Evolutionary conservation across 2,329 filamentous ascomycete genomes (phyloP).

Genomic region (Phialophora verrucosa): DNA sequence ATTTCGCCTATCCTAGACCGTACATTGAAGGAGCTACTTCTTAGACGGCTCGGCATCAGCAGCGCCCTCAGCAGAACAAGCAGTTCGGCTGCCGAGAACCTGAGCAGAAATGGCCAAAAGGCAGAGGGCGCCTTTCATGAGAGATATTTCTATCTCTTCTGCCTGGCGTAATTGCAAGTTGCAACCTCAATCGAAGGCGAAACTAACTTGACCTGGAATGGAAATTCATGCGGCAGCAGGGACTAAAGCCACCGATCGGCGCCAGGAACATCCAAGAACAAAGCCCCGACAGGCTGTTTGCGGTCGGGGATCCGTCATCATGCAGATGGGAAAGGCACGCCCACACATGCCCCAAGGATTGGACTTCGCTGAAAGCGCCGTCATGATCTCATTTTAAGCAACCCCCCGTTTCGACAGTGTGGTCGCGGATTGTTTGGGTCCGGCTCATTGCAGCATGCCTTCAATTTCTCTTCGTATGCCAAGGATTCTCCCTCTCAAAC

Average conservation of each 20-base stretch:
- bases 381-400: conserved; percentile 5
- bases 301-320: conserved; percentile 1
- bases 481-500: conserved; percentile 1
- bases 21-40: neutral
- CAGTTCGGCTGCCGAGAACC: neutral
- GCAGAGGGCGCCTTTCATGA: neutral
- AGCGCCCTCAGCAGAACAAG: conserved; percentile 2
- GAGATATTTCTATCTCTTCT: neutral
- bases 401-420: neutral
- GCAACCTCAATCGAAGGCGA: neutral
- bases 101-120: neutral
- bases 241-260: neutral
- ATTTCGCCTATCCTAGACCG: conserved; percentile 14
- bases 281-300: conserved; percentile 4
- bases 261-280: neutral
- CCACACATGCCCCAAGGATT: neutral
- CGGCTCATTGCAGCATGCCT: neutral
- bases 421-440: conserved; percentile 4
- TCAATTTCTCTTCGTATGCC: conserved; percentile 5
- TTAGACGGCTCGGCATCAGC: neutral
- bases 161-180: neutral
- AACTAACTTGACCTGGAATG: neutral
- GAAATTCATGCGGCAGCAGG: neutral
- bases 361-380: neutral
- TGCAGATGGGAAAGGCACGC: conserved; percentile 10